Evolutionary conservation across 2,329 filamentous ascomycete genomes (phyloP), one percentile per base, ranked within the genome.

Genomic region (Penicillium glabrum): DNA sequence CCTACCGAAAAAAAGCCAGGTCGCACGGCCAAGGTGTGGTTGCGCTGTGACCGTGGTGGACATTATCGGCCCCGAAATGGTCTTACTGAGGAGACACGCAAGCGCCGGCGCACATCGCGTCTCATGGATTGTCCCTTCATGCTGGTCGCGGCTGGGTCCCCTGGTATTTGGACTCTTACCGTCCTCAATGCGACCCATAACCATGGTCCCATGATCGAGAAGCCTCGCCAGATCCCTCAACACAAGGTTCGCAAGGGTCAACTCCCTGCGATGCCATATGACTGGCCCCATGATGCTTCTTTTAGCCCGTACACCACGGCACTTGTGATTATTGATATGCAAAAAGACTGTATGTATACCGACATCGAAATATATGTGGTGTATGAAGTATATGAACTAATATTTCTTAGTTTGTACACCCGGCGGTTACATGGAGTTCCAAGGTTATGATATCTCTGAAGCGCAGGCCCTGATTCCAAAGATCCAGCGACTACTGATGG

Each of bases 321-420:
- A 0, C 65, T 80, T 43, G 74, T 80, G 24, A 69, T 80, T 11
- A 76, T 80, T 56, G 78, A 80, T 60, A 80, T 80, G 78, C 78
- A 80, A 59, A 74, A 77, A 51, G 78, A 80, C 62, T 79, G 77
- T 79, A 64, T 54, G 75, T 67, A 33, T 33, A 14, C 7, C 27
- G 14, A 16, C 13, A 13, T 39, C 16, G 3, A 8, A 7, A 41
- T 13, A 5, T 9, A 16, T 37, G 21, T 24, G 23, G 4, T 24
- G 4, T 24, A 24, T 24, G 23, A 24, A 24, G 23, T 35, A 29
- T 24, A 23, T 8, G n/a, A 29, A 46, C 53, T 60, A 47, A 62
- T 24, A 10, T 5, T 5, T 10, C 4, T n/a, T 58, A 79, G 77
- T 79, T 57, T 80, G 77, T 60, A 63, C 70, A 4, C 66, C 72